These are phyloP conservation scores for Curvularia eragrostidis DNA, from an alignment of 2,329 filamentous ascomycete genomes.

Conservation along the genomic window DNA sequence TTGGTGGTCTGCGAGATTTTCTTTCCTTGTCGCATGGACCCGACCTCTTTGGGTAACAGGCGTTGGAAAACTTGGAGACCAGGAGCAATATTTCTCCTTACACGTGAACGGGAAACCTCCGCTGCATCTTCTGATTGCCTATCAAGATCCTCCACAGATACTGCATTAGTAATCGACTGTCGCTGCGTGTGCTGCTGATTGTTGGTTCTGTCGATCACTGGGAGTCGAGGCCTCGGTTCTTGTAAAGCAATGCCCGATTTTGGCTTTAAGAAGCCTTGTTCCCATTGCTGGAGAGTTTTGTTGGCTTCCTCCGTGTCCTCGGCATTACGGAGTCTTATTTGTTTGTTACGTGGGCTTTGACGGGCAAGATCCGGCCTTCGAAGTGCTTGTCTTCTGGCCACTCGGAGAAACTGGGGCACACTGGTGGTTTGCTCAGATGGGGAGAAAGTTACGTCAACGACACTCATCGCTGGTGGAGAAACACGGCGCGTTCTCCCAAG, in stretches of 20 bases:
- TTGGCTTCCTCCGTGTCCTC: constrained; percentile 64
- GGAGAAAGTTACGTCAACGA: constrained; percentile 58
- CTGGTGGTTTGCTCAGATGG: constrained; percentile 32
- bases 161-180: neutral
- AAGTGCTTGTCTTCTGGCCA: constrained; percentile 62
- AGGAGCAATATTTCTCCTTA: constrained; percentile 9
- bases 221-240: constrained; percentile 12
- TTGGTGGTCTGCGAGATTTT: neutral
- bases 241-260: constrained; percentile 13
- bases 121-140: constrained; percentile 1
- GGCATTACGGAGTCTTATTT: constrained; percentile 59
- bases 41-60: constrained; percentile 2
- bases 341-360: constrained; percentile 60
- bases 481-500: constrained; percentile 20
- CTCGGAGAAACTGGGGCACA: constrained; percentile 61
- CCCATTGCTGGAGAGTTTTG: constrained; percentile 59
- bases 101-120: neutral
- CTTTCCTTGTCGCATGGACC: constrained; percentile 6
- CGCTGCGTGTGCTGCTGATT: constrained; percentile 27
- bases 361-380: constrained; percentile 57
- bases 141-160: constrained; percentile 4
- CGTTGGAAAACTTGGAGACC: constrained; percentile 24
- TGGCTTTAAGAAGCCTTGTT: constrained; percentile 49
- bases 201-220: constrained; percentile 26
- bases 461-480: constrained; percentile 51